These are phyloP conservation scores for Pezicula rhizophila DNA, from an alignment of 2,329 filamentous ascomycete genomes.

Conservation along the genomic window DNA sequence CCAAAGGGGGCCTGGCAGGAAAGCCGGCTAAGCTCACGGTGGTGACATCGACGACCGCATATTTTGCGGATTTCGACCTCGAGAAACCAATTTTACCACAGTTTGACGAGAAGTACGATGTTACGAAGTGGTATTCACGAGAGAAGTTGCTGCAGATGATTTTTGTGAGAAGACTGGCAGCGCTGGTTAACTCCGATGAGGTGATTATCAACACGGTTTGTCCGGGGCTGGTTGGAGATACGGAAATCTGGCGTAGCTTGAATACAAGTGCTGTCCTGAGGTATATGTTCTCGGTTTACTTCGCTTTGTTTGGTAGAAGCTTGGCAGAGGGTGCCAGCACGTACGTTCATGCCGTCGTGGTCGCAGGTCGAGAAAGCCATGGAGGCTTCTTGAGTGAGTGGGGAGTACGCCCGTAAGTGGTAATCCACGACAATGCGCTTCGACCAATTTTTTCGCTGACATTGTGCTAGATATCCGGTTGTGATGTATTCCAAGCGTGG, in stretches of 20 bases:
- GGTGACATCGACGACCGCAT: conserved; percentile 25
- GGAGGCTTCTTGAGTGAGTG: conserved; percentile 16
- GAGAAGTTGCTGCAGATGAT: conserved; percentile 12
- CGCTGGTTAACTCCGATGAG: conserved; percentile 11
- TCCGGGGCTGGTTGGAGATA: conserved; percentile 15
- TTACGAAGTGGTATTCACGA: conserved; percentile 5
- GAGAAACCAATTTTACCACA: conserved; percentile 3
- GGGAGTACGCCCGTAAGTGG: conserved; percentile 20
- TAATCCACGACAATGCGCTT: background rate
- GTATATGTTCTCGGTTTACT: background rate
- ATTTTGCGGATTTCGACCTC: conserved; percentile 13
- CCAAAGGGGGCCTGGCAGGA: conserved; percentile 10
- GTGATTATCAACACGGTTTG: conserved; percentile 20
- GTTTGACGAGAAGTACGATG: conserved; percentile 7
- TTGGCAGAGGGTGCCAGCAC: conserved; percentile 13
- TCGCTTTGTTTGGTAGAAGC: conserved; percentile 7
- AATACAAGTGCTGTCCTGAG: background rate
- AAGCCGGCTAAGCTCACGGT: conserved; percentile 25
- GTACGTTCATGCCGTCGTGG: conserved; percentile 16
- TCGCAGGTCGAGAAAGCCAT: conserved; percentile 19
- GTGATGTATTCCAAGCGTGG: background rate
- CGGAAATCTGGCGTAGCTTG: conserved; percentile 10
- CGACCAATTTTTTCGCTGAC: background rate
- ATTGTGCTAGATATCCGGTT: background rate
- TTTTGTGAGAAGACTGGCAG: conserved; percentile 10